Evolutionary conservation across 495 filamentous ascomycete genomes (phyloP), one percentile per base, ranked within the genome.

Genomic region (Ramalina intermedia): DNA sequence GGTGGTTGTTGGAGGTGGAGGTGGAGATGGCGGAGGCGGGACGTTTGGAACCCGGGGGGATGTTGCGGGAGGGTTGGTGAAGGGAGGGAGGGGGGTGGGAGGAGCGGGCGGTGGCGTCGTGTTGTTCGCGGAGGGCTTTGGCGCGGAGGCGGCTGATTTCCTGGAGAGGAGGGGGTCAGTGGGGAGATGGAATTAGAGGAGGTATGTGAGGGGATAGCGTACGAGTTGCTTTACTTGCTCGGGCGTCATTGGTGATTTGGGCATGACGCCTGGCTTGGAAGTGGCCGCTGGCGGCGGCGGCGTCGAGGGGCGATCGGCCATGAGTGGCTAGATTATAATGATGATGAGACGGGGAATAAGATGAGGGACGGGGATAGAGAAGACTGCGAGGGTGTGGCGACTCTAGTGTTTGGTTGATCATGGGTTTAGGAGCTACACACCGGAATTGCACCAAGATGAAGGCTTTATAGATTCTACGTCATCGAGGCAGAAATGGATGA

Each of bases 141-240:
- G 91, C 93, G 71, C 80, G 85, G 39, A 95, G 79, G 38, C 93
- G 83, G 56, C 81, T 90, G 56, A 87, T 74, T 77, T 96, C 91
- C 88, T 95, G 50, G 9, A 6, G 16, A 14, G 47, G 2, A 13
- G 3, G 11, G 11, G 4, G 16, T 41, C 1, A 26, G 27, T 47
- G 50, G 58, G 39, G 57, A 24, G 43, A 24, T 38, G 23, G 43
- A 21, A 37, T 23, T 1, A 41, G 26, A 2, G 11, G 21, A 9
- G n/a, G 37, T 36, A 38, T 17, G 12, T 14, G 16, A 41, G 7
- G 2, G 13, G 16, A 24, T 1, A 18, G 66, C 69, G 58, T 69
- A 85, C 82, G 46, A 85, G 84, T 56, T 73, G 70, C 50, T 82
- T 74, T 36, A 81, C 74, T 54, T 83, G 78, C 52, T 88, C 84